Evolutionary conservation across 768 basidiomycete genomes (phyloP).

Genomic region (Psilocybe cyanescens): DNA sequence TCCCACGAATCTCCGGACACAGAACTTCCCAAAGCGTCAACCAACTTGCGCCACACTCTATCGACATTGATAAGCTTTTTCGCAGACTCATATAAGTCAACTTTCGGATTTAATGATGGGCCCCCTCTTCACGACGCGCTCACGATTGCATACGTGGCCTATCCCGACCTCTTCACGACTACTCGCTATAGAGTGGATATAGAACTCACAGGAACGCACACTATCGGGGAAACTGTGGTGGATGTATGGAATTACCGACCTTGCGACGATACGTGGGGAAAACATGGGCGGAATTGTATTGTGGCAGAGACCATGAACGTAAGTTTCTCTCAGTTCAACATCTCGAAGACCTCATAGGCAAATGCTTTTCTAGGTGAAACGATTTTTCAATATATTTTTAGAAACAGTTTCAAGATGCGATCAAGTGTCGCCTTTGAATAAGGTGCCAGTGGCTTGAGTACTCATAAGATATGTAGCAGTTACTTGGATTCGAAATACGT

Average conservation of each 20-base stretch:
- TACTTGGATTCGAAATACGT: too few relatives aligned
- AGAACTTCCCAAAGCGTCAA: conserved; percentile 36
- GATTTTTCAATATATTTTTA: conserved; percentile 69
- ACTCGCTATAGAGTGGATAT: conserved; percentile 80
- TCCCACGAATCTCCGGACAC: conserved; percentile 3
- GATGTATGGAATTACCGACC: conserved; percentile 70
- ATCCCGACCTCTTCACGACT: conserved; percentile 65
- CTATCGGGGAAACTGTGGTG: conserved; percentile 79
- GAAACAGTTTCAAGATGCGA: conserved; percentile 65
- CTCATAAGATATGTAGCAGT: background rate
- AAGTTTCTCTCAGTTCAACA: conserved; percentile 24
- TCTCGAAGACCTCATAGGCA: background rate
- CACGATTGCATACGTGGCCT: conserved; percentile 75
- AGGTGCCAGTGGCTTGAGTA: background rate
- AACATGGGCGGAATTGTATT: conserved; percentile 73
- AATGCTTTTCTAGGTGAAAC: conserved; percentile 49
- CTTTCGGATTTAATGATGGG: conserved; percentile 82
- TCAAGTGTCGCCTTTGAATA: conserved; percentile 60
- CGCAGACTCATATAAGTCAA: conserved; percentile 68
- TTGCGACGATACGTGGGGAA: conserved; percentile 74
- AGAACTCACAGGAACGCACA: conserved; percentile 70
- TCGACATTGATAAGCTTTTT: conserved; percentile 80
- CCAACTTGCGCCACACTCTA: conserved; percentile 68
- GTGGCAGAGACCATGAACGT: conserved; percentile 75
- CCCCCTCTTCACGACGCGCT: conserved; percentile 90